Base-by-base conservation (phyloP, 208 protist species). In the Naegleria gruberi region DNA sequence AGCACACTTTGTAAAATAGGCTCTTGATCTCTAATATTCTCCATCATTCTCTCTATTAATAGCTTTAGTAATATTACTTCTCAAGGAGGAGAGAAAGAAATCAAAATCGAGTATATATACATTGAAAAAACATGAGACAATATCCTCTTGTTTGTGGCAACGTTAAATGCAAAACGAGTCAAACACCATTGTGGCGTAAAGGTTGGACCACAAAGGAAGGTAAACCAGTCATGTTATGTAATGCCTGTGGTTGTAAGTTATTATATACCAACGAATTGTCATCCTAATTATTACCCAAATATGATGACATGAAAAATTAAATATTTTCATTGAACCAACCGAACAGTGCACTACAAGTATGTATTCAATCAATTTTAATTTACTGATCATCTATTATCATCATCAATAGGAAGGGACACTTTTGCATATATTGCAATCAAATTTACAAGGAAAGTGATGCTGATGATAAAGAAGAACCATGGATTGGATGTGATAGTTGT, bases 381-480 rank as follows among this genome's bases (percentile, higher is more conserved):
- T 55, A 55, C 5, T 15, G 8, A 19, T 55, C 46, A 55, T 55
- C 46, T 5, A 5, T 55, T 55, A 15, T 15, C 5, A 55, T 55
- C 8, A 55, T 55, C 40, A 1, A 46, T 30, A 86, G 34, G n/a
- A 86, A 86, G 42, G 82, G 82, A 7, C 82, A 86, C 43, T 46
- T 42, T 46, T 86, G 82, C n/a, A 26, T 42, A 0, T 86, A 47
- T 37, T 86, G 82, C 34, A 86, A 86, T 86, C 82, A 86, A 46
- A 86, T 86, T 12, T 86, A 86, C n/a, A 86, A 40, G 45, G 82
- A 86, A 86, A 42, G 30, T 42, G 82, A 86, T 46, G 82, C 82
- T 2, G 82, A 86, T 46, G 82, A 86, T 46, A 43, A 46, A 6
- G 19, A 26, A 6, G 10, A 86, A 30, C 82, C 82, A 86, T 86